phyloP scores from a whole-genome alignment of 352 stramenopile genomes.

The Phytopythium litorale region DNA sequence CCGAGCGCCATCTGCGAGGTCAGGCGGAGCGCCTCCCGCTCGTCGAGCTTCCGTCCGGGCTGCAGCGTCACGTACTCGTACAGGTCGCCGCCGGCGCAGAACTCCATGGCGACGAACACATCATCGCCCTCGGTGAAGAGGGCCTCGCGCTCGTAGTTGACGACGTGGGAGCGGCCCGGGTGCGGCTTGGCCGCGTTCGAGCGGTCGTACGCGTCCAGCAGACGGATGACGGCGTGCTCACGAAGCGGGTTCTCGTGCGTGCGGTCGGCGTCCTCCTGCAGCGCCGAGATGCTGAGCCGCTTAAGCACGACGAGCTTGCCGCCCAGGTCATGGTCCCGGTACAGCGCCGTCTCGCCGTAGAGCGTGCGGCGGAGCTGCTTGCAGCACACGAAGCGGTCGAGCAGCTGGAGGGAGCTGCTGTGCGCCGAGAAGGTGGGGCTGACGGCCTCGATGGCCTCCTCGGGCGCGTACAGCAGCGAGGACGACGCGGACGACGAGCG shows the following conservation, averaged over 20 bases:
- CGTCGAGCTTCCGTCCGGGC: slow-evolving; percentile 20
- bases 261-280: slow-evolving; percentile 31
- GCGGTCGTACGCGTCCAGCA: slow-evolving; percentile 22
- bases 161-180: slow-evolving; percentile 33
- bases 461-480: slow-evolving; percentile 6
- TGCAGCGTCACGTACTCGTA: slow-evolving; percentile 41
- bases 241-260: slow-evolving; percentile 40
- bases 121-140: slow-evolving; percentile 41
- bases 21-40: slow-evolving; percentile 32
- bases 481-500: slow-evolving; percentile 3
- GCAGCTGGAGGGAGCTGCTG: slow-evolving; percentile 5
- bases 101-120: slow-evolving; percentile 61
- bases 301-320: slow-evolving; percentile 56
- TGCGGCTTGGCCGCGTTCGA: slow-evolving; percentile 14
- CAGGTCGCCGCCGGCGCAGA: slow-evolving; percentile 56
- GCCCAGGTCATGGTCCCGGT: slow-evolving; percentile 22
- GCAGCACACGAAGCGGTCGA: slow-evolving; percentile 28
- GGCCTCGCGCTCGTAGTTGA: slow-evolving; percentile 27
- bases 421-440: slow-evolving; percentile 10
- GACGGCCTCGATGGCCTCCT: not conserved
- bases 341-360: slow-evolving; percentile 55
- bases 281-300: slow-evolving; percentile 30
- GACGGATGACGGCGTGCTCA: slow-evolving; percentile 41
- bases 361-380: slow-evolving; percentile 41
- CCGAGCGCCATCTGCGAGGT: slow-evolving; percentile 38